A percentile compares a stretch with the other conserved stretches of the same genome.
phyloP scores from a whole-genome alignment of 2,329 filamentous ascomycete species.

The Hymenoscyphus scutula region DNA sequence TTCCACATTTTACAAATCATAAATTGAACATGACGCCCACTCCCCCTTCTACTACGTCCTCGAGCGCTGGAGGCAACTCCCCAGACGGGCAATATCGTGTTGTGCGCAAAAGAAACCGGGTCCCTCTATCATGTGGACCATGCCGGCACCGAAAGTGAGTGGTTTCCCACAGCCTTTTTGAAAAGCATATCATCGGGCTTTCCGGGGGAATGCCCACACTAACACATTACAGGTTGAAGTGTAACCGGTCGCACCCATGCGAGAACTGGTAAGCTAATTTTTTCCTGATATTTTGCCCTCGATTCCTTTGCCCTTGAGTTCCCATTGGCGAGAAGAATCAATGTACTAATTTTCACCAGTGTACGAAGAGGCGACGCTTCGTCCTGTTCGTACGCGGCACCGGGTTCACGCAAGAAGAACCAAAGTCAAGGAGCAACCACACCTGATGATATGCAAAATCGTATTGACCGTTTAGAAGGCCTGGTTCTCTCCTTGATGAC shows the following conservation, averaged over 20 bases:
- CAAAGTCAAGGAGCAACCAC: constrained; percentile 59
- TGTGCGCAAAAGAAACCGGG: constrained; percentile 86
- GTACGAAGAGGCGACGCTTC: constrained; percentile 78
- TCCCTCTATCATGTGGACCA: constrained; percentile 87
- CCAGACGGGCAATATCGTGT: constrained; percentile 85
- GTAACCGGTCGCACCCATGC: constrained; percentile 86
- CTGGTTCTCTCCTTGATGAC: constrained; percentile 93
- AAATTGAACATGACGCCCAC: constrained; percentile 64
- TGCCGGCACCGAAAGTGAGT: constrained; percentile 87
- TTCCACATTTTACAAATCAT: neutral
- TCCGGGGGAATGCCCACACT: constrained; percentile 29
- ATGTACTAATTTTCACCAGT: constrained; percentile 16
- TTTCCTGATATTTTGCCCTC: neutral
- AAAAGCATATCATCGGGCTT: neutral
- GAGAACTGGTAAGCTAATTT: constrained; percentile 65
- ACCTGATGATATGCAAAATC: constrained; percentile 97
- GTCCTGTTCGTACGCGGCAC: constrained; percentile 82
- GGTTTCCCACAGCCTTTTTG: constrained; percentile 6
- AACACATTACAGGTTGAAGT: constrained; percentile 67
- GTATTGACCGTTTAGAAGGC: constrained; percentile 91
- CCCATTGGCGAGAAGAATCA: neutral
- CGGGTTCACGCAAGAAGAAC: constrained; percentile 68
- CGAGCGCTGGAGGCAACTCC: constrained; percentile 69
- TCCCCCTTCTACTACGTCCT: constrained; percentile 74
- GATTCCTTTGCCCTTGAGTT: neutral